Percentiles rank a stretch among this genome's conserved stretches.
phyloP scores from a whole-genome alignment of 2,329 filamentous ascomycete genomes.

The Pseudodiploospora longispora region DNA sequence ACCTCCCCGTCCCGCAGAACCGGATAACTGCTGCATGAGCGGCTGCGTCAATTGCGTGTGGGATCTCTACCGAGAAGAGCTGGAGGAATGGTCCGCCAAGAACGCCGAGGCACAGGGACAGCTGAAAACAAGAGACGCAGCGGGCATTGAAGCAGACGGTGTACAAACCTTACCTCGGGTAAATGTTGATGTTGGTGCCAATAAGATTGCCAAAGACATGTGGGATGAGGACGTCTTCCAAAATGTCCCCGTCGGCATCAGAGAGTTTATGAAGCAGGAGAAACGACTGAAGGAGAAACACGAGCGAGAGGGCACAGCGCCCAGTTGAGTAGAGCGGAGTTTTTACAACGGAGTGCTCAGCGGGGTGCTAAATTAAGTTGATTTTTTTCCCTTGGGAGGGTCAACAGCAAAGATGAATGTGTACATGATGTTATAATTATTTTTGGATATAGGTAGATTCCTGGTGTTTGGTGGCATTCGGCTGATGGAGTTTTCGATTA shows the following conservation, averaged over 20 bases:
- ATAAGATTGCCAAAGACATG: constrained; percentile 41
- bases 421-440: too few relatives aligned
- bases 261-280: constrained; percentile 96
- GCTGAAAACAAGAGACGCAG: constrained; percentile 19
- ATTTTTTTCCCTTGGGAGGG: too few relatives aligned
- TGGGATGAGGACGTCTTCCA: constrained; percentile 65
- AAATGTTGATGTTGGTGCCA: constrained; percentile 42
- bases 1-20: constrained; percentile 77
- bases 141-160: constrained; percentile 66
- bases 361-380: not conserved
- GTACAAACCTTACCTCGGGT: constrained; percentile 43
- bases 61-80: constrained; percentile 83
- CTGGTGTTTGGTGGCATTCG: too few relatives aligned
- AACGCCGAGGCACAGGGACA: constrained; percentile 54
- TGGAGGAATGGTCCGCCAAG: constrained; percentile 76
- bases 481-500: too few relatives aligned
- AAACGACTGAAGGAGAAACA: constrained; percentile 79
- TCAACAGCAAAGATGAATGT: too few relatives aligned
- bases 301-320: constrained; percentile 36
- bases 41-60: constrained; percentile 97
- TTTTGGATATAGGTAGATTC: too few relatives aligned
- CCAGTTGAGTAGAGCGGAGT: not conserved
- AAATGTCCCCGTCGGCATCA: constrained; percentile 80
- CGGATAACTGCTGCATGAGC: constrained; percentile 98
- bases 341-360: not conserved